These are phyloP conservation scores for Backusella macrospora DNA, from an alignment of 192 early-diverging fungal species.

Conservation along the genomic window DNA sequence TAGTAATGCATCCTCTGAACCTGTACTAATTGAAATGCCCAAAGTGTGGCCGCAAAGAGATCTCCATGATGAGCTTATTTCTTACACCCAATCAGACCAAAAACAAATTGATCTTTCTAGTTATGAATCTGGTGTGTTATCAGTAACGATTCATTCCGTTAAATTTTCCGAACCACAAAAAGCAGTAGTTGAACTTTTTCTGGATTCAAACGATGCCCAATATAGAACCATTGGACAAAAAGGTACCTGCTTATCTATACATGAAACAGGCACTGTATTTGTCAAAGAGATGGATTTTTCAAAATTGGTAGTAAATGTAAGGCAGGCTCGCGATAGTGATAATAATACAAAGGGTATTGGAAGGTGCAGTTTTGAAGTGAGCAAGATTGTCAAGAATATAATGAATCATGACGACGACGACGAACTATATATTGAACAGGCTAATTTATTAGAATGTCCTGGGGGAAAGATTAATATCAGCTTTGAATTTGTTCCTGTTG, in stretches of 20 bases:
- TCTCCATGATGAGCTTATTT: conserved; percentile 35
- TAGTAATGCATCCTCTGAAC: conserved; percentile 14
- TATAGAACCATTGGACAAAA: conserved; percentile 43
- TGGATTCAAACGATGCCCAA: conserved; percentile 49
- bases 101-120: conserved; percentile 32
- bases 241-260: conserved; percentile 30
- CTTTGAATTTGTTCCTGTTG: conserved; percentile 50
- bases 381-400: background rate
- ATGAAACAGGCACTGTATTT: conserved; percentile 54
- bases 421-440: conserved; percentile 9
- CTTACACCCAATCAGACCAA: conserved; percentile 23
- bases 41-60: conserved; percentile 32
- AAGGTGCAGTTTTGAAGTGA: background rate
- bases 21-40: background rate
- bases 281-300: conserved; percentile 61
- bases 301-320: conserved; percentile 44
- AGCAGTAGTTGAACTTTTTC: conserved; percentile 45
- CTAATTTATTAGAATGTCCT: conserved; percentile 10
- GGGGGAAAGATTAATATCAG: conserved; percentile 39
- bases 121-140: conserved; percentile 56
- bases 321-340: conserved; percentile 38
- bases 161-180: conserved; percentile 21
- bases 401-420: background rate
- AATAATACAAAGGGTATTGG: conserved; percentile 32
- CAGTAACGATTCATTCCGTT: conserved; percentile 52